Evolutionary conservation across 75 land plant species (phyloP), one percentile per base, ranked within the genome.

Genomic region (Pseudotsuga menziesii): DNA sequence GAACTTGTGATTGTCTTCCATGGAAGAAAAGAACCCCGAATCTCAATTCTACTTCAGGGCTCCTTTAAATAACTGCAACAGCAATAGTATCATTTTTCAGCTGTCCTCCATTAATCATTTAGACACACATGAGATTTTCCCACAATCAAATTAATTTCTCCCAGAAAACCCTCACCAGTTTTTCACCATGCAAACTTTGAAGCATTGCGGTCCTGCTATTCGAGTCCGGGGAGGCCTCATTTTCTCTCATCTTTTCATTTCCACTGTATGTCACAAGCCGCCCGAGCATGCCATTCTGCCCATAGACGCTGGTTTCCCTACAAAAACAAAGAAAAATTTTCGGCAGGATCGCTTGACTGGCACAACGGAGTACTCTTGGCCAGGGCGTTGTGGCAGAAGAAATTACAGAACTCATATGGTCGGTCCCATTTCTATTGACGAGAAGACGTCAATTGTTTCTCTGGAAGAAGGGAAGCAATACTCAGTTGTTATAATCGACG

Each of bases 391-490:
- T 14, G 48, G 71, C n/a, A 8, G 44, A 19, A 67, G 71, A 67
- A 36, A 41, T 67, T 36, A 17, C 19, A 67, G 19, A 39, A 67
- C 35, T 39, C 71, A 67, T 41, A 5, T 39, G 44, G 35, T 67
- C 36, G 71, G 71, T 19, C 71, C 71, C 44, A 67, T 67, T 17
- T 67, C 48, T 39, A 44, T 67, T 20, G 71, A 67, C 48, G 71
- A 67, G 48, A 67, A 41, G 71, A 67, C 71, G 9, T 67, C 71
- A 9, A 32, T 35, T 6, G 71, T 67, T 36, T 32, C 71, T 7
- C 71, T 67, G 5, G 71, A 16, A 67, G 71, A 41, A 67, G 71
- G 71, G 9, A 67, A 20, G 16, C 35, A 32, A 67, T 67, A 67
- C 19, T 67, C 71, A 17, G 71, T 36, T 17, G 36, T 67, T 36